These are phyloP conservation scores for Penicillium steckii DNA, from an alignment of 495 filamentous ascomycete species.

Conservation along the genomic window DNA sequence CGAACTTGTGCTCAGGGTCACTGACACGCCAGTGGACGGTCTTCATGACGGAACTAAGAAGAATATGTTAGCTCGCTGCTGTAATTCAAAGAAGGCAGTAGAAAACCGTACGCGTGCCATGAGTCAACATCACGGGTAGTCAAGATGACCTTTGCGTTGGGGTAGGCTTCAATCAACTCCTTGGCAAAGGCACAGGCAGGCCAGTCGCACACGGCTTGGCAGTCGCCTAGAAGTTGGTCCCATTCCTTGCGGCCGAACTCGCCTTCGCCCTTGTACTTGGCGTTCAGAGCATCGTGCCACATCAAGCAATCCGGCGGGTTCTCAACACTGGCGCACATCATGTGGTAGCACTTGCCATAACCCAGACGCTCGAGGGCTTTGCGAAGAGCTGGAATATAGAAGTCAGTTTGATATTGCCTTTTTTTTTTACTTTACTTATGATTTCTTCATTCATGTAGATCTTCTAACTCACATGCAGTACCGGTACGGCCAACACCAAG, in stretches of 20 bases:
- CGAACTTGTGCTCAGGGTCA: constrained; percentile 52
- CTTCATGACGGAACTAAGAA: constrained; percentile 47
- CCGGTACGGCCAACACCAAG: constrained; percentile 65
- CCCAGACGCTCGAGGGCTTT: constrained; percentile 59
- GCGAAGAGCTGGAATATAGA: constrained; percentile 48
- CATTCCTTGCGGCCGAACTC: constrained; percentile 63
- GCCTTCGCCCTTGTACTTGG: constrained; percentile 61
- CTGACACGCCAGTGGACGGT: constrained; percentile 54
- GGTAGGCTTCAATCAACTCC: constrained; percentile 68
- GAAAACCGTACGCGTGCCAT: constrained; percentile 48
- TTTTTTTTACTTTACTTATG: not conserved
- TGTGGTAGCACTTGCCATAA: constrained; percentile 64
- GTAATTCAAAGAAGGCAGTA: not conserved
- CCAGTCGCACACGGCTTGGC: constrained; percentile 66
- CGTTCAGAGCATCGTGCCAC: constrained; percentile 65
- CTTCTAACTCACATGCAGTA: constrained; percentile 57
- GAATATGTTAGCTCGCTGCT: constrained; percentile 1
- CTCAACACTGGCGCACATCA: constrained; percentile 63
- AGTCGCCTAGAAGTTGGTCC: constrained; percentile 66
- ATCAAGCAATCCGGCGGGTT: constrained; percentile 57
- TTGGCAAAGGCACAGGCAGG: constrained; percentile 64
- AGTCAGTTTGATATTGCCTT: constrained; percentile 10
- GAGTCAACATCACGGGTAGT: constrained; percentile 60
- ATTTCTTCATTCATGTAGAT: not conserved
- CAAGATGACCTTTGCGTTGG: constrained; percentile 67